Base-by-base conservation (phyloP, 129 eudicot species). In the Calendula officinalis region DNA sequence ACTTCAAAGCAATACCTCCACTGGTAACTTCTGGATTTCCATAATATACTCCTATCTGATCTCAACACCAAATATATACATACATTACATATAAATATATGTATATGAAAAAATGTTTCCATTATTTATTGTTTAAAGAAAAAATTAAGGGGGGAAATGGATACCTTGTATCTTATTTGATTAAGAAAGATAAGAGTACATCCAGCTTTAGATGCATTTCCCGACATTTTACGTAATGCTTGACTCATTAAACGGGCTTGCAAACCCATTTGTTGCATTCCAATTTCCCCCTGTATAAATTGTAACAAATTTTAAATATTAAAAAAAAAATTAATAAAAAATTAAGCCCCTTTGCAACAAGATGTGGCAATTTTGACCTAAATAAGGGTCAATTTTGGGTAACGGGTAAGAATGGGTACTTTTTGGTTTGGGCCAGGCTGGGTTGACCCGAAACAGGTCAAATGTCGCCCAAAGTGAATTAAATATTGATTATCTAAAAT, bases 241-340 rank as follows among this genome's bases (percentile, higher is more conserved):
- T 92, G 99, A 73, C 99, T 92, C 99, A 92, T 92, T 67, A 92
- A 96, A 37, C 99, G 91, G 65, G 99, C 99, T 77, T 92, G 99
- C 78, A 92, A 75, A 51, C 99, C 99, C 87, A 92, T 92, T 85
- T 92, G 99, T 68, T 88, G 99, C 99, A 88, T 88, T 55, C 99
- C 99, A 41, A 92, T 92, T 76, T 92, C 99, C 59, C 99, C 99
- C 99, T 92, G 60, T 9, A 57, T 32, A 22, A 22, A 22, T 22
- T 22, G 30, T 22, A 57, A 50, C 53, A 53, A 42, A 42, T 32
- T 59, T 40, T 22, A 16, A 27, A 16, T 38, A 49, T 10, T 5
- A 70, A 58, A 53, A 14, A 4, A 30, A 5, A 36, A 8, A 6
- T 39, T 39, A 4, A n/a, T n/a, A 3, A 41, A 49, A 3, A 17